Evolutionary conservation across 2,329 filamentous ascomycete species (phyloP), one percentile per base, ranked within the genome.

Genomic region (Arthrobotrys sphaeroides): DNA sequence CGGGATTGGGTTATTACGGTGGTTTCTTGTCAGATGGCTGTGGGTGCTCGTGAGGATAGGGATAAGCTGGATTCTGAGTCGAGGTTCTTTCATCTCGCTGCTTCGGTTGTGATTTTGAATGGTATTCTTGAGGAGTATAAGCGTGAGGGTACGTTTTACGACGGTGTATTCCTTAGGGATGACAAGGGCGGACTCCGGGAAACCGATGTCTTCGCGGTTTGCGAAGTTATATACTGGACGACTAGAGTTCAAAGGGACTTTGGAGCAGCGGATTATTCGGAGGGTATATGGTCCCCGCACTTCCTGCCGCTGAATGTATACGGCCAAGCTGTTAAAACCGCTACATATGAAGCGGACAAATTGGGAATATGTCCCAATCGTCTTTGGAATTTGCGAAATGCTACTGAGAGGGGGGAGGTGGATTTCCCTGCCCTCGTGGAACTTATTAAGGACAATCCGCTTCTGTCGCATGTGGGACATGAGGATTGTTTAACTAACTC

Each of bases 401-500:
- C 53, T 5, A 59, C 53, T 13, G 53, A 59, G 9, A 4, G 53
- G 40, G 53, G 53, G 16, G 53, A 59, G n/a, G 53, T 59, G 53
- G 33, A 59, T 26, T 59, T 59, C 18, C 53, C 53, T 3, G 53
- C 53, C 26, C 53, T 59, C 9, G 40, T 59, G 36, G 53, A 59
- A 28, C 53, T 42, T 42, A 33, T 59, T 10, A 59, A 59, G 40
- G 53, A 31, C 22, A 38, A 59, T 59, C 53, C 33, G 9, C 36
- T 42, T n/a, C 22, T 59, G 6, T 20, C 10, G 13, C 31, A 59
- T 16, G 10, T 7, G 2, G 53, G 53, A 10, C 53, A 59, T 31
- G 53, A 59, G 7, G 53, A 59, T 5, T 59, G 53, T 40, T 59
- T 59, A 42, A 59, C 53, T 6, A 59, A 42, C 33, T 59, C 31